Evolutionary conservation across 495 filamentous ascomycete species (phyloP).

Genomic region (Neurospora discreta): DNA sequence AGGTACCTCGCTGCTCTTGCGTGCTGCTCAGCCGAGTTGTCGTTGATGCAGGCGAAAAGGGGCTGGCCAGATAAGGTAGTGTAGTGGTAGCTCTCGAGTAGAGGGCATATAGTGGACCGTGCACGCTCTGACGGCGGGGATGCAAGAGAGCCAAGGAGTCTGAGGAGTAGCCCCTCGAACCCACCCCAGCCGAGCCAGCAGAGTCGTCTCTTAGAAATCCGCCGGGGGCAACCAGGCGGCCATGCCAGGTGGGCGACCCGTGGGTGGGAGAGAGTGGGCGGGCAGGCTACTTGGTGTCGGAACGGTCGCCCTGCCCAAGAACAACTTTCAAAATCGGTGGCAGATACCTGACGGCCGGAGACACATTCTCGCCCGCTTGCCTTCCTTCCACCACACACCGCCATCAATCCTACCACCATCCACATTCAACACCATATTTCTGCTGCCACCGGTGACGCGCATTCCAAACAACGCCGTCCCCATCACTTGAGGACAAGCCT

Average conservation of each 20-base stretch:
- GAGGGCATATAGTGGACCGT: background rate
- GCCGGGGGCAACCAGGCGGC: background rate
- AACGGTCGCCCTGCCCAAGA: slow-evolving; percentile 16
- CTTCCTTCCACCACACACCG: slow-evolving; percentile 18
- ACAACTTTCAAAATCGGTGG: slow-evolving; percentile 29
- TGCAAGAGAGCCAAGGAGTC: background rate
- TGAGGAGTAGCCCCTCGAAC: background rate
- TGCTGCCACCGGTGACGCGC: background rate
- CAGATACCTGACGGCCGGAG: slow-evolving; percentile 15
- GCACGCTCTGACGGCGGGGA: background rate
- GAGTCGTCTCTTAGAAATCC: background rate
- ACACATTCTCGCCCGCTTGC: slow-evolving; percentile 9
- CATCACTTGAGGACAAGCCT: slow-evolving; percentile 11
- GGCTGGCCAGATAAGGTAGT: background rate
- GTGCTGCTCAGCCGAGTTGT: background rate
- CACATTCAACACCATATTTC: slow-evolving; percentile 14
- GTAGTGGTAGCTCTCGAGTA: background rate
- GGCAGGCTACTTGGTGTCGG: background rate
- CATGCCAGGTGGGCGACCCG: background rate
- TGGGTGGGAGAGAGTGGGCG: background rate
- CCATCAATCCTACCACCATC: slow-evolving; percentile 19
- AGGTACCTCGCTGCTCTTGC: background rate
- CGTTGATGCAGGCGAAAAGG: background rate
- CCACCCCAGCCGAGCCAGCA: background rate
- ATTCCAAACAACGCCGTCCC: slow-evolving; percentile 17